Conservation (phyloP, 257 asterid species). For the Sherardia arvensis region DNA sequence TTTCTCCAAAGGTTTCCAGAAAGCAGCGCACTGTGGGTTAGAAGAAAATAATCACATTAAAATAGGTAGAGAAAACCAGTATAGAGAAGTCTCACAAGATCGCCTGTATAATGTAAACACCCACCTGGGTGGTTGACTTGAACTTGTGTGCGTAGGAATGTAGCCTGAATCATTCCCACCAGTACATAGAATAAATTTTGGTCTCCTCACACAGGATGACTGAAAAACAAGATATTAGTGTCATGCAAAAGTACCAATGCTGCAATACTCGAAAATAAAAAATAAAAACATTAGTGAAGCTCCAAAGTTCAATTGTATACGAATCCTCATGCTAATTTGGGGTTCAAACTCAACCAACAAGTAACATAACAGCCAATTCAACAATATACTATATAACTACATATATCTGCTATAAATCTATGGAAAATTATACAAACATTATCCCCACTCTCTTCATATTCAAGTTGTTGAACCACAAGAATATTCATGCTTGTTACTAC, state of each 20-base stretch:
- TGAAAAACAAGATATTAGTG: constrained; percentile 22
- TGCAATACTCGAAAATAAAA: neutral
- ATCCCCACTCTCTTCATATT: neutral
- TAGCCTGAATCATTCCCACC: constrained; percentile 44
- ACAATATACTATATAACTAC: neutral
- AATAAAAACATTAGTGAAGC: neutral
- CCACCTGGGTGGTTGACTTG: constrained; percentile 57
- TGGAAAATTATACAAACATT: neutral
- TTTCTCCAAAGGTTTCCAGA: constrained; percentile 57
- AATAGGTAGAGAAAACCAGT: neutral
- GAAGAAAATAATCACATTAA: constrained; percentile 12
- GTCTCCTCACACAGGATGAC: constrained; percentile 39
- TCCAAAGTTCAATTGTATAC: neutral
- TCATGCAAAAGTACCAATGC: neutral
- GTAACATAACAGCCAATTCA: neutral
- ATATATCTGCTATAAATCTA: neutral
- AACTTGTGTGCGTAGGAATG: constrained; percentile 48
- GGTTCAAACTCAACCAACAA: neutral
- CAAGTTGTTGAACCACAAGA: neutral
- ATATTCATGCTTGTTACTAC: neutral
- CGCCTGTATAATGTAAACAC: constrained; percentile 3
- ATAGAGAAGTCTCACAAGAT: neutral
- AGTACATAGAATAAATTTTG: constrained; percentile 34
- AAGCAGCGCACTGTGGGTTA: constrained; percentile 47
- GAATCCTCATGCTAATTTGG: neutral